Evolutionary conservation across 768 basidiomycete species (phyloP), one percentile per base, ranked within the genome.

Genomic region (Guyanaporus albipodus): DNA sequence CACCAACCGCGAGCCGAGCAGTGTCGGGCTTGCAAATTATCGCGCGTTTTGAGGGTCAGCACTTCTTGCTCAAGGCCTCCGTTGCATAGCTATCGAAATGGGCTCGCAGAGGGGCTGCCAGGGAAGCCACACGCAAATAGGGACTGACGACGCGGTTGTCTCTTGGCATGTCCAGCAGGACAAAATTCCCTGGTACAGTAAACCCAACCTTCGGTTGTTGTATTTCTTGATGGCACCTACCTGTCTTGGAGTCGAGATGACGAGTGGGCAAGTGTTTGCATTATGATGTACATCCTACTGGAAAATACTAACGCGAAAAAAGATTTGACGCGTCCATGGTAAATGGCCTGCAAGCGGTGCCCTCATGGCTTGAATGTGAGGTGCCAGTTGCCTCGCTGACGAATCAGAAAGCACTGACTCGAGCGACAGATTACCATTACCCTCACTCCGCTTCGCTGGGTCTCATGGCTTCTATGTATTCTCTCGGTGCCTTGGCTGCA

Each of bases 321-420:
- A 51, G 50, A 2, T 42, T 50, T 22, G 18, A 48, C 15, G 76
- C 78, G 0, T 78, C 78, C 4, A 80, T 80, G 79, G 71, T 81
- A 61, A 82, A 80, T 53, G 79, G 78, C 34, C 57, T 82, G 27
- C 80, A 82, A 59, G 76, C 78, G 0, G 80, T 82, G 15, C 62
- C 72, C 24, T 74, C 76, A 0, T 82, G 78, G 78, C 70, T 76
- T 52, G 64, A 62, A 1, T 82, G 81, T 82, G 41, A 53, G 73
- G 11, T 28, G 11, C n/a, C n/a, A n/a, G n/a, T 28, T 11, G 27
- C 27, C 27, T 28, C 27, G 7, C 11, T 28, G 11, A 11, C 11
- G 27, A n/a, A 19, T 46, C 32, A 4, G 28, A 32, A 17, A 2
- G 4, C 9, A 11, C 26, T 46, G 11, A 46, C 32, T 17, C 2